Evolutionary conservation across 306 rosid species (phyloP), one percentile per base, ranked within the genome.

Genomic region (peach (Prunus persica)): DNA sequence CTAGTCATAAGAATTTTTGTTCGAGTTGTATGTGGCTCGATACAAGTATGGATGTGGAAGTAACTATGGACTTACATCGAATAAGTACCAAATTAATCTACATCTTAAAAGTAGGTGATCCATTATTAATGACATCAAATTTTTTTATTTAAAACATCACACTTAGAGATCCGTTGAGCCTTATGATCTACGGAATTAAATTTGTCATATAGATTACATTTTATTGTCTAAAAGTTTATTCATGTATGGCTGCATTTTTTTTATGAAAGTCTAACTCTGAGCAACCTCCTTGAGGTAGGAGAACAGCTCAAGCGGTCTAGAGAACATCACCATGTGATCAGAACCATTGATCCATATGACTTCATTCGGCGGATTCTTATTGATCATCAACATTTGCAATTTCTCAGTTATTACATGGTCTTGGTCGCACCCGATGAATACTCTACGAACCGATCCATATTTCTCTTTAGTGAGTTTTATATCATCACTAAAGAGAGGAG

Each of bases 281-380:
- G 74, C 86, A 2, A 89, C 70, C 43, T 71, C 69, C 6, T 66
- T 72, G 74, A 86, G 89, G 62, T 14, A 14, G 2, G 73, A 78
- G 78, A 55, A 79, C 19, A 88, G 74, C 41, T 72, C 63, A 9
- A 38, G 16, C 0, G 95, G 87, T 55, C 76, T 77, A 3, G 88
- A 84, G 51, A 88, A 69, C 90, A 90, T 86, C 22, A 80, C 70
- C 95, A 86, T 90, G 61, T 87, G 89, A 81, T 86, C 89, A 22
- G 87, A 79, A 6, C 11, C 84, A 18, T 38, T 24, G 24, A 90
- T 72, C 28, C 80, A 74, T 68, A 80, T 82, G 20, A 84, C 83
- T 11, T 86, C 81, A 8, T 49, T 46, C 0, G 79, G 34, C 1
- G 87, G 86, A 49, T 82, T 84, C 13, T 75, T 65, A 58, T 18